Evolutionary conservation across 768 basidiomycete species (phyloP), one percentile per base, ranked within the genome.

Genomic region (Boletus rubroflammeus): DNA sequence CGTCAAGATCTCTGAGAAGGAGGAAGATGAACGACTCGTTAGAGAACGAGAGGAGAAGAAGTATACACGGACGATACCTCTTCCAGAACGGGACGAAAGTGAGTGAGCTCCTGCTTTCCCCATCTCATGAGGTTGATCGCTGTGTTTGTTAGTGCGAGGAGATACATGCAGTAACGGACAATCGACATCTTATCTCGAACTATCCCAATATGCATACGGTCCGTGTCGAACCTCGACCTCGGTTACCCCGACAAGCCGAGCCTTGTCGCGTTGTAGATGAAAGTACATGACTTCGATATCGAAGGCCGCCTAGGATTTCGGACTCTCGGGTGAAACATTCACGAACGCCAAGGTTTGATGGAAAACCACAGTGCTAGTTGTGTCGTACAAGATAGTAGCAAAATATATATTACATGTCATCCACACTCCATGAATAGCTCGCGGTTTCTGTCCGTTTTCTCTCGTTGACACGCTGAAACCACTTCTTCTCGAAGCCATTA

Each of bases 401-500:
- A 47, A 25, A 56, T 31, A 50, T 41, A 54, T 15, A 29, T 62
- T 82, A 96, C 94, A 97, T 97, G 67, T 96, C 94, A 59, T 97
- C 94, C 51, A 88, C 85, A 57, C 92, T 85, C 90, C 90, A 96
- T 54, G 83, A 76, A 61, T 94, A 86, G 48, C 85, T 86, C 65
- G 93, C 92, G 23, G 80, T 69, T 6, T 81, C 81, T 54, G 73
- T 79, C 55, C 95, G 81, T 65, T 83, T 82, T 66, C 77, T 79
- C 39, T 88, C 81, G 67, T 98, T 98, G 56, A 79, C 75, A 53
- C 79, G 80, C 70, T 98, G 93, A 76, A 95, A 96, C 48, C 84
- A 74, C 63, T 93, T 93, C 76, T 88, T 90, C 75, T 98, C 96
- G 62, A 95, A 98, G 4, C 96, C 97, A 58, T 88, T 98, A 4